A percentile compares a stretch with the other conserved stretches of the same genome.
These are phyloP conservation scores for Ustilago hordei DNA, from an alignment of 1,284 basidiomycete genomes.

Conservation along the genomic window DNA sequence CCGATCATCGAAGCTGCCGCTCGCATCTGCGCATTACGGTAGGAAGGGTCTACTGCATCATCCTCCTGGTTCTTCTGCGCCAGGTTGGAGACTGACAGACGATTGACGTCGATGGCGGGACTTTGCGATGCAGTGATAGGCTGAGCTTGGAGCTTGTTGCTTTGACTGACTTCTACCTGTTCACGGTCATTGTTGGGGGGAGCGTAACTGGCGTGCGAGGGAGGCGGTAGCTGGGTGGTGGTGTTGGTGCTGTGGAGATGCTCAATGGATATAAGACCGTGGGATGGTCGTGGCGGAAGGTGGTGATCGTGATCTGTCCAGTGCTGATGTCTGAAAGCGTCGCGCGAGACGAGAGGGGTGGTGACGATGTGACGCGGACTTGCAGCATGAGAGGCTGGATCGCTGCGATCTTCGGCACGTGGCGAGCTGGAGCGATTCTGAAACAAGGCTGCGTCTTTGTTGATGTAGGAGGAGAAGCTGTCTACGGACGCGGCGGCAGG, in stretches of 20 bases:
- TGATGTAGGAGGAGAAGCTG: constrained; percentile 57
- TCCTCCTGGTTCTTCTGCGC: constrained; percentile 40
- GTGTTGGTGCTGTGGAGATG: constrained; percentile 24
- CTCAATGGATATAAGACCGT: constrained; percentile 40
- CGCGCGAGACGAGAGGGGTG: constrained; percentile 43
- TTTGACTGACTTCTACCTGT: not conserved
- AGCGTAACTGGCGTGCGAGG: not conserved
- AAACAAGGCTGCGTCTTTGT: constrained; percentile 50
- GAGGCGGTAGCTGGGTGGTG: constrained; percentile 8
- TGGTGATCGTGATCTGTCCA: constrained; percentile 31
- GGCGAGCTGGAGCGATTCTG: constrained; percentile 55
- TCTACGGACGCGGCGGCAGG: constrained; percentile 52
- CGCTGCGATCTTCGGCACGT: constrained; percentile 45
- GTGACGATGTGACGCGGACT: constrained; percentile 43
- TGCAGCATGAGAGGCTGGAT: constrained; percentile 32
- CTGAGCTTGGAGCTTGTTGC: constrained; percentile 2
- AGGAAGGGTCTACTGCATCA: constrained; percentile 11
- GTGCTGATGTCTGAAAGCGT: constrained; percentile 41
- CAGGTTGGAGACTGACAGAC: constrained; percentile 38
- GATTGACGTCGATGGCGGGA: constrained; percentile 40
- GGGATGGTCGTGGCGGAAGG: not conserved
- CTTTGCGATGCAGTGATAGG: constrained; percentile 23
- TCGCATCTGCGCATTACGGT: constrained; percentile 11
- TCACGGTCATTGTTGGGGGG: constrained; percentile 2
- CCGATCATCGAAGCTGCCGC: constrained; percentile 28